Conservation (phyloP, 495 filamentous ascomycete genomes). For the Pseudomonodictys pantanalensis region DNA sequence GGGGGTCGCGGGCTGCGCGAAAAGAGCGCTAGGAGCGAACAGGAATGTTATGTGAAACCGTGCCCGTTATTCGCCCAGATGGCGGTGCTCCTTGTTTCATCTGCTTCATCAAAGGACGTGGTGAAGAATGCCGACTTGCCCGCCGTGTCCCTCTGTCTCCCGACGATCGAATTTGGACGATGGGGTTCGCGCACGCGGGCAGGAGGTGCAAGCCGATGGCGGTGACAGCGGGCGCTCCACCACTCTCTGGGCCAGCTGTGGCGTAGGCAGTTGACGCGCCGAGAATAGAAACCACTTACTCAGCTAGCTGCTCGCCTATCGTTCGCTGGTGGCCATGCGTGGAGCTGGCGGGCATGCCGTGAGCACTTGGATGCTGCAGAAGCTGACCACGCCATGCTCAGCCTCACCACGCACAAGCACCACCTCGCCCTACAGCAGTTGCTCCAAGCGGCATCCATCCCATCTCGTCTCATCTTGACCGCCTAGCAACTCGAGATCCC, state of each 20-base stretch:
- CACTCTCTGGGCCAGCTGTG: conserved; percentile 5
- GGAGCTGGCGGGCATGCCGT: conserved; percentile 18
- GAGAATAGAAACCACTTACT: conserved; percentile 15
- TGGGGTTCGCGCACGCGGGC: background rate
- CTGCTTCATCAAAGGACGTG: background rate
- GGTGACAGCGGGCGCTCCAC: background rate
- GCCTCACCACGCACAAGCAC: no score
- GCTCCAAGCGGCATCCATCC: no score
- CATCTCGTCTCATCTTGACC: no score
- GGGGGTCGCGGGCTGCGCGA: conserved; percentile 4
- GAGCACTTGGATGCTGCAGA: no score
- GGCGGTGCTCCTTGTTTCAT: background rate
- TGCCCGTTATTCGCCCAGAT: background rate
- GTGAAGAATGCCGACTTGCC: background rate
- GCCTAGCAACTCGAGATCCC: no score
- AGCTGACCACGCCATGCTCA: conserved; percentile 8
- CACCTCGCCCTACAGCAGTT: no score
- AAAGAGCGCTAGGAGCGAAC: background rate
- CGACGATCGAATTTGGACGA: no score
- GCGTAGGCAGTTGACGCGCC: background rate
- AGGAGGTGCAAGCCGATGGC: background rate
- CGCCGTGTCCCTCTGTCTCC: background rate
- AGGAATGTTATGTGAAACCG: conserved; percentile 3
- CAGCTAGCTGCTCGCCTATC: conserved; percentile 14
- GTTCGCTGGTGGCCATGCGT: no score